Base-by-base conservation (phyloP, 2,329 filamentous ascomycete species). In the Colletotrichum phormii region DNA sequence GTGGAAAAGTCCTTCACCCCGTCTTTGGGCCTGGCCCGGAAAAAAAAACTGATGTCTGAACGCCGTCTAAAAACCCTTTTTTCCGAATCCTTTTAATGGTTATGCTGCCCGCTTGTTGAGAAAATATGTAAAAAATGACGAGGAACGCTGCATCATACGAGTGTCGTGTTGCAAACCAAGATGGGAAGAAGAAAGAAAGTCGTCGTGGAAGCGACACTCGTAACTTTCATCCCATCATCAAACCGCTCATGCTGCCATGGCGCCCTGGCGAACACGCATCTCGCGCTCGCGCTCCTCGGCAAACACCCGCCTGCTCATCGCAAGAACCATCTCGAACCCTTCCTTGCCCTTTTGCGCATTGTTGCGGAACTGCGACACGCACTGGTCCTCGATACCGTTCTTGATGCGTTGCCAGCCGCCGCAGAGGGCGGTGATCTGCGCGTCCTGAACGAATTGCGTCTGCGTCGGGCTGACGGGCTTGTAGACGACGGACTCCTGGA, bases 331-430 rank as follows among this genome's bases (percentile, higher is more conserved):
- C 86, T 99, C 97, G 81, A 99, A 99, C 1, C 97, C 97, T 83
- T 98, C 95, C 75, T 93, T 92, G 75, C 97, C 97, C 84, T 94
- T 95, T 77, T 88, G 88, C 29, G 97, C 96, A 80, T 99, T 99
- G 83, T 99, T 95, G 77, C 91, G 90, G 86, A 99, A 99, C 67
- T 95, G 88, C 76, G 93, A 93, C 57, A 98, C 93, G 54, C 95
- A 93, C 64, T 94, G 92, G 78, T 98, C 95, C 86, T 99, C 97
- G 78, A 99, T 97, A 81, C 92, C 94, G 84, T 97, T 98, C 88
- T 95, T 97, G 81, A 98, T 95, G 81, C 95, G 95, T 85, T 98
- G 94, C 95, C 97, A 99, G 74, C 97, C 97, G 77, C 97, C 96
- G 82, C 95, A 98, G 11, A 98, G 87, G 0, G 97, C 97, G 1